Percentiles rank a stretch among this genome's conserved stretches.
Evolutionary conservation across 2,329 filamentous ascomycete genomes (phyloP).

Genomic region (Cladosporium sp.): DNA sequence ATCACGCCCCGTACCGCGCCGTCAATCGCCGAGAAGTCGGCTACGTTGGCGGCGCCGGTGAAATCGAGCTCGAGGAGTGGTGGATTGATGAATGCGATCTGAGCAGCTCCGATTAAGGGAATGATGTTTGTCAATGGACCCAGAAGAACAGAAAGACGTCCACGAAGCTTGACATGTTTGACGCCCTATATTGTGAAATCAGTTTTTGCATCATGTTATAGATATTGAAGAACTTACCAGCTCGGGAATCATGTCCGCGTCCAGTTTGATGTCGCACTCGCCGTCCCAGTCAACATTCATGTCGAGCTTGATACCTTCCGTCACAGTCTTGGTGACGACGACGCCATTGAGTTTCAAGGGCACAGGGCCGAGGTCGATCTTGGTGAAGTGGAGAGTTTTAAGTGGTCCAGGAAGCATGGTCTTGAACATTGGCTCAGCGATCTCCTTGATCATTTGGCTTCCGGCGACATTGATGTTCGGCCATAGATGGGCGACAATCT

Average conservation of each 20-base stretch:
- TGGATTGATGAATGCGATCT: constrained; percentile 49
- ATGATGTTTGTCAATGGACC: constrained; percentile 44
- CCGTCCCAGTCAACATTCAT: constrained; percentile 47
- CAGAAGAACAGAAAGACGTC: constrained; percentile 43
- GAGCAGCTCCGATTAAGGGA: constrained; percentile 46
- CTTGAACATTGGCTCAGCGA: constrained; percentile 47
- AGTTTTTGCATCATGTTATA: neutral
- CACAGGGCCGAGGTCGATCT: constrained; percentile 43
- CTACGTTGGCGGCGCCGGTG: constrained; percentile 45
- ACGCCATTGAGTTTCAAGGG: constrained; percentile 41
- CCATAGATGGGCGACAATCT: constrained; percentile 47
- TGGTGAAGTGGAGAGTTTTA: constrained; percentile 40
- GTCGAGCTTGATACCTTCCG: constrained; percentile 46
- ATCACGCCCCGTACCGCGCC: constrained; percentile 44
- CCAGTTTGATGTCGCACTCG: constrained; percentile 45
- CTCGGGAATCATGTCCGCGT: constrained; percentile 43
- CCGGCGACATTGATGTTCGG: constrained; percentile 47
- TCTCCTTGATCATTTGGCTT: constrained; percentile 43
- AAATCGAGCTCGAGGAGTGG: constrained; percentile 45
- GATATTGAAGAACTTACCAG: constrained; percentile 29
- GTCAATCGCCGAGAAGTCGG: constrained; percentile 40
- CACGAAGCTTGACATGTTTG: constrained; percentile 42
- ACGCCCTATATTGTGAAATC: constrained; percentile 36
- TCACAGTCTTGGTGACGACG: constrained; percentile 43
- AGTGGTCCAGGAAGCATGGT: constrained; percentile 45